Evolutionary conservation across 2,329 filamentous ascomycete species (phyloP), one percentile per base, ranked within the genome.

Genomic region (Cladosporium sp.): DNA sequence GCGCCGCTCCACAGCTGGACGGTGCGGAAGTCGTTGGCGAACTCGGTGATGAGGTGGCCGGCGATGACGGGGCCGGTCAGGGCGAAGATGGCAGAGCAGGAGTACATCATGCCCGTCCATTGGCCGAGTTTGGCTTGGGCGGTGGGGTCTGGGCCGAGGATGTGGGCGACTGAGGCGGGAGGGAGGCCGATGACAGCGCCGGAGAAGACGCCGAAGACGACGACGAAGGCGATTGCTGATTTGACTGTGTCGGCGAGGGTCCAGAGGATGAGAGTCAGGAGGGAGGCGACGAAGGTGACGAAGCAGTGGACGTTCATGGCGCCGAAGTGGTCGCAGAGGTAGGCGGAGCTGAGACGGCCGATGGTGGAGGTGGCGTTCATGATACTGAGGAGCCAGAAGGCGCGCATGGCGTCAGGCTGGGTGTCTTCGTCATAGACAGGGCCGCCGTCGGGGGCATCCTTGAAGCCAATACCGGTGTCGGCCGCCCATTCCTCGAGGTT

Each of bases 31-130:
- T 61, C 68, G 11, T 62, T 53, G 47, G 46, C 50, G 52, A 66
- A 74, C 29, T 61, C 38, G 2, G 65, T 67, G 54, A 76, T 69
- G 35, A 77, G 59, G 52, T 72, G 63, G 8, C 74, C 75, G 15
- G 71, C 70, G 50, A 77, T 70, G 51, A 76, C 60, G 1, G 75
- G 74, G 2, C 75, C 75, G 4, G 67, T 63, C 8, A 78, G 65
- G 2, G 72, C 67, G n/a, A 69, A 71, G 1, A 71, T 57, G 1
- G 72, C 72, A 7, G 73, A 68, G 38, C 64, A 61, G 9, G 68
- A 69, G 63, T 76, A 78, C 74, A 77, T 75, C 73, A 77, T 76
- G 36, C 75, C 75, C 3, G 68, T 72, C 74, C 75, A 77, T 47
- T 77, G 74, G 12, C 75, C 75, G 7, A 77, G 69, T 49, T 69